Evolutionary conservation across 306 rosid genomes (phyloP).

Genomic region (Benincasa hispida): DNA sequence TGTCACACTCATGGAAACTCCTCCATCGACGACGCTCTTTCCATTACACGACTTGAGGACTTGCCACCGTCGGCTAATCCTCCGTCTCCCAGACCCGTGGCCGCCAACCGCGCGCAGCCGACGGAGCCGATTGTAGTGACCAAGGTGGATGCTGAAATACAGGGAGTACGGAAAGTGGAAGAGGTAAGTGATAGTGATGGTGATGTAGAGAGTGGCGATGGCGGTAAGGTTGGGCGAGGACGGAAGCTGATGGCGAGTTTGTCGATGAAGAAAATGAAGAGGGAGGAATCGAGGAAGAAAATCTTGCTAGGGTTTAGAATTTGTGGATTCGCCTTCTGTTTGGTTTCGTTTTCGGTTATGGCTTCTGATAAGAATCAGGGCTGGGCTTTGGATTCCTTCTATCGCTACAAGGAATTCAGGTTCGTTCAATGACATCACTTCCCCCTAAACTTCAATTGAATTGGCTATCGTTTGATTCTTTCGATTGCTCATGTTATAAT

Average conservation of each 20-base stretch:
- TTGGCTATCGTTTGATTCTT: neutral
- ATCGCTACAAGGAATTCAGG: constrained; percentile 52
- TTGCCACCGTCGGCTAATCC: neutral
- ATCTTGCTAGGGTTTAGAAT: constrained; percentile 40
- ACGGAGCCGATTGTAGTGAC: constrained; percentile 43
- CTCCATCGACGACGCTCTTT: constrained; percentile 6
- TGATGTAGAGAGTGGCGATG: neutral
- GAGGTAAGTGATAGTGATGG: neutral
- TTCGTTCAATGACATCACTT: constrained; percentile 11
- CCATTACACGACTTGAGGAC: constrained; percentile 14
- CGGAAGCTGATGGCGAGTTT: constrained; percentile 31
- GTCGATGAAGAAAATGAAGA: constrained; percentile 20
- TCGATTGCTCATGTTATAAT: neutral
- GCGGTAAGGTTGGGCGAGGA: constrained; percentile 17
- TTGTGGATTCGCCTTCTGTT: constrained; percentile 35
- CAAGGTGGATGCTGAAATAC: constrained; percentile 25
- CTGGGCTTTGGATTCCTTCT: constrained; percentile 58
- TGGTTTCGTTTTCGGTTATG: constrained; percentile 52
- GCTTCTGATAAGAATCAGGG: constrained; percentile 43
- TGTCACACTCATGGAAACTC: constrained; percentile 15
- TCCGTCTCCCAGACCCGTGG: constrained; percentile 22
- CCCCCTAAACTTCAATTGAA: neutral
- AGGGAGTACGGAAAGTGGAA: constrained; percentile 11
- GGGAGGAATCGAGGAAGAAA: constrained; percentile 29
- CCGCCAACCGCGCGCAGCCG: constrained; percentile 16